Evolutionary conservation across 352 stramenopile species (phyloP).

Genomic region (Globisporangium radiosum): DNA sequence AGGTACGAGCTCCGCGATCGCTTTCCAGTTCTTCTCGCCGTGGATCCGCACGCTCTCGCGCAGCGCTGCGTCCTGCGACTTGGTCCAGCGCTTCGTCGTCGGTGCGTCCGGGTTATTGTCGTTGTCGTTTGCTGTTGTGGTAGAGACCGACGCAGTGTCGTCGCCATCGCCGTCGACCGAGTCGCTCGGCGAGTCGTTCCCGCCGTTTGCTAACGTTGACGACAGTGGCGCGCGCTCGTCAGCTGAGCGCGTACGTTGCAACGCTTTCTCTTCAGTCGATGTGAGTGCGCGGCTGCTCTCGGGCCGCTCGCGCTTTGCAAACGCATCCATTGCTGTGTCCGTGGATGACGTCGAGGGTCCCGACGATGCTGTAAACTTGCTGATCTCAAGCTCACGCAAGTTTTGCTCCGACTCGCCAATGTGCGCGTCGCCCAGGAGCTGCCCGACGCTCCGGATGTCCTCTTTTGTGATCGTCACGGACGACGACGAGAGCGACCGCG

Average conservation of each 20-base stretch:
- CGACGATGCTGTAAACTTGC: conserved; percentile 31
- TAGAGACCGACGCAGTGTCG: neutral
- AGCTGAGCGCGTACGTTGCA: conserved; percentile 52
- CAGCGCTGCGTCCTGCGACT: conserved; percentile 79
- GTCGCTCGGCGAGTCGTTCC: conserved; percentile 2
- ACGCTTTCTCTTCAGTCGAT: conserved; percentile 54
- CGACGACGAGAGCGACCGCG: conserved; percentile 59
- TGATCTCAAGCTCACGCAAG: conserved; percentile 71
- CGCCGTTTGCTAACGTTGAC: neutral
- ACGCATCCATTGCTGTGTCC: conserved; percentile 27
- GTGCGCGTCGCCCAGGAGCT: conserved; percentile 66
- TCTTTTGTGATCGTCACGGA: conserved; percentile 73
- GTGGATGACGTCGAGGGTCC: conserved; percentile 14
- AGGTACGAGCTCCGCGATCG: conserved; percentile 78
- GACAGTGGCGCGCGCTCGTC: conserved; percentile 1
- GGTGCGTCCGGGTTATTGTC: conserved; percentile 62
- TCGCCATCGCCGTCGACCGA: conserved; percentile 16
- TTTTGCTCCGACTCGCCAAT: conserved; percentile 78
- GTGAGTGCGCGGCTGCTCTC: conserved; percentile 56
- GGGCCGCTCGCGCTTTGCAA: conserved; percentile 61
- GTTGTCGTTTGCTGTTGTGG: neutral
- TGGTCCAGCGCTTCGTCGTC: conserved; percentile 84
- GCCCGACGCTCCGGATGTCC: conserved; percentile 66
- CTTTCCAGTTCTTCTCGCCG: conserved; percentile 88
- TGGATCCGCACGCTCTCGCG: conserved; percentile 77